Evolutionary conservation across 768 basidiomycete species (phyloP), one percentile per base, ranked within the genome.

Genomic region (Tylopilus subfusipes): DNA sequence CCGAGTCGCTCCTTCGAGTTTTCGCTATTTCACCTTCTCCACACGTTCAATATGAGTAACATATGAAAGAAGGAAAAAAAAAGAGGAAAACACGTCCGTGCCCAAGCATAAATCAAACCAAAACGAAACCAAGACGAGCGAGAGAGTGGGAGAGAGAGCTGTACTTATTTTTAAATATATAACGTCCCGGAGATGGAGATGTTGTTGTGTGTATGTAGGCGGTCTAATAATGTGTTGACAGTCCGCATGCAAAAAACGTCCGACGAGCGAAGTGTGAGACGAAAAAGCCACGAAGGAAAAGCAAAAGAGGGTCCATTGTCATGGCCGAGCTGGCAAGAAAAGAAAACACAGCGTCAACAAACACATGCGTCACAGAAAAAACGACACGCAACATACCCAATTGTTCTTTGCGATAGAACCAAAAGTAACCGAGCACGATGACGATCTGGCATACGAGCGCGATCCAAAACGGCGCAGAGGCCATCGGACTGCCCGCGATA

Each of bases 401-500:
- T 69, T 96, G 93, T 73, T 96, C 93, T 75, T 92, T 93, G 71
- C 93, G 85, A 73, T 95, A 96, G 82, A 96, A 95, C 90, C 90
- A 90, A 78, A 94, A 93, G 75, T 96, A 96, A 21, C 93, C 93
- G 56, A 86, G 72, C 54, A 95, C 91, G 65, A 96, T 93, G 60
- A 93, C 70, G 50, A 96, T 65, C 68, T 93, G 90, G 68, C 84
- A 89, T 8, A 83, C 62, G 52, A 90, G 75, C 43, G 90, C 91
- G 48, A 94, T 72, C 93, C 93, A 96, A 78, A 96, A 96, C 42
- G 89, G 79, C 51, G 90, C 85, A 16, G 81, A 77, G 19, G 87
- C 89, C 82, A 93, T 85, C 21, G 90, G 90, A 62, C 90, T 92
- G 57, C 84, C 86, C 64, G 76, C 65, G 3, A 90, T 72, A 22